phyloP scores from a whole-genome alignment of 768 basidiomycete genomes.

The Collybia sordida region DNA sequence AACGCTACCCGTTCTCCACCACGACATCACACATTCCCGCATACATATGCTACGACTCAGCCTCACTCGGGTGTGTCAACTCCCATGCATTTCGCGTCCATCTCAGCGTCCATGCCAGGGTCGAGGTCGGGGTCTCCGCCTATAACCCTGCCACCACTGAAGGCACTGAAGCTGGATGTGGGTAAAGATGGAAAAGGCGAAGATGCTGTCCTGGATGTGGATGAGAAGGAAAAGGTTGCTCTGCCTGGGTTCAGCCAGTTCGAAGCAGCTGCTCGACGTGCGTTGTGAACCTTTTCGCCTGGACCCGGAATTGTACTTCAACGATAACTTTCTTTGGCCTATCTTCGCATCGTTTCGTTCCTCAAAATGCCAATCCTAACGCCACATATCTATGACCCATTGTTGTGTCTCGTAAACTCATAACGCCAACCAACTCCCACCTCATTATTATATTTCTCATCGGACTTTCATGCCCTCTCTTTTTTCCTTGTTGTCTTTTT shows the following conservation, averaged over 20 bases:
- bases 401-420: no score
- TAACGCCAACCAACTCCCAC: no score
- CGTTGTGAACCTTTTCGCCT: no score
- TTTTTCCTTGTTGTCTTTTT: no score
- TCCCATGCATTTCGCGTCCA: slow-evolving; percentile 15
- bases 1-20: slow-evolving; percentile 8
- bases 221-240: slow-evolving; percentile 39
- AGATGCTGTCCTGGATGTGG: slow-evolving; percentile 10
- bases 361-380: no score
- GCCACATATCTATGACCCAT: no score
- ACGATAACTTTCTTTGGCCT: no score
- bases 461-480: no score
- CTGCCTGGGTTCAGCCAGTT: slow-evolving; percentile 65
- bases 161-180: slow-evolving; percentile 18
- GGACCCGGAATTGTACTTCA: no score
- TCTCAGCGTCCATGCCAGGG: slow-evolving; percentile 44
- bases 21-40: slow-evolving; percentile 13
- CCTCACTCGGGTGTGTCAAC: slow-evolving; percentile 22
- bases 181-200: slow-evolving; percentile 16
- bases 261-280: slow-evolving; percentile 42
- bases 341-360: no score
- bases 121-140: slow-evolving; percentile 71
- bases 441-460: no score
- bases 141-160: slow-evolving; percentile 70
- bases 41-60: slow-evolving; percentile 8